Evolutionary conservation across 768 basidiomycete species (phyloP).

Genomic region (Lactarius evosmus): DNA sequence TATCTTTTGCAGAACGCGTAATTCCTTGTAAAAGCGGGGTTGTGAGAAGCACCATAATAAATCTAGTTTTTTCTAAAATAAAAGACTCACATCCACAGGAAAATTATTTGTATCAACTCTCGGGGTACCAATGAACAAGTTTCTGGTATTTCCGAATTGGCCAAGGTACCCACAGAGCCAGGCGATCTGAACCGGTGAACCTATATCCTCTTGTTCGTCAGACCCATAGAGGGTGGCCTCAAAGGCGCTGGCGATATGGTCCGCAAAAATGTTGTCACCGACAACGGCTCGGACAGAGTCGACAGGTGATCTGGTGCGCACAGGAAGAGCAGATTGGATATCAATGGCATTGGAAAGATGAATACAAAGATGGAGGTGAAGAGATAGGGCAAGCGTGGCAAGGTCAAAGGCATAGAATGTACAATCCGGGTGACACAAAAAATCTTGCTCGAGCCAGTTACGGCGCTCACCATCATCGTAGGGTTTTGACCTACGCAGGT

Average conservation of each 20-base stretch:
- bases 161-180: slow-evolving; percentile 40
- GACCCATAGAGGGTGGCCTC: slow-evolving; percentile 21
- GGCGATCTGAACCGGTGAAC: slow-evolving; percentile 30
- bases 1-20: slow-evolving; percentile 19
- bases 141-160: slow-evolving; percentile 35
- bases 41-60: slow-evolving; percentile 4
- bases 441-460: slow-evolving; percentile 37
- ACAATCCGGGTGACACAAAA: slow-evolving; percentile 46
- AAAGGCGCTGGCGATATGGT: slow-evolving; percentile 30
- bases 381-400: slow-evolving; percentile 46
- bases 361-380: slow-evolving; percentile 44
- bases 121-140: slow-evolving; percentile 41
- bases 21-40: slow-evolving; percentile 6
- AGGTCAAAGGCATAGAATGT: slow-evolving; percentile 56
- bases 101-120: slow-evolving; percentile 46
- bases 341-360: slow-evolving; percentile 50
- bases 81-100: slow-evolving; percentile 34
- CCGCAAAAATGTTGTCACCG: slow-evolving; percentile 25
- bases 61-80: not conserved
- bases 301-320: slow-evolving; percentile 39
- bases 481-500: slow-evolving; percentile 21
- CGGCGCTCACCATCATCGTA: slow-evolving; percentile 21
- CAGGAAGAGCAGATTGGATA: slow-evolving; percentile 50
- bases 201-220: slow-evolving; percentile 21
- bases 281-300: slow-evolving; percentile 39